Base-by-base conservation (phyloP, 2,329 filamentous ascomycete species). In the Penicillium rolfsii region DNA sequence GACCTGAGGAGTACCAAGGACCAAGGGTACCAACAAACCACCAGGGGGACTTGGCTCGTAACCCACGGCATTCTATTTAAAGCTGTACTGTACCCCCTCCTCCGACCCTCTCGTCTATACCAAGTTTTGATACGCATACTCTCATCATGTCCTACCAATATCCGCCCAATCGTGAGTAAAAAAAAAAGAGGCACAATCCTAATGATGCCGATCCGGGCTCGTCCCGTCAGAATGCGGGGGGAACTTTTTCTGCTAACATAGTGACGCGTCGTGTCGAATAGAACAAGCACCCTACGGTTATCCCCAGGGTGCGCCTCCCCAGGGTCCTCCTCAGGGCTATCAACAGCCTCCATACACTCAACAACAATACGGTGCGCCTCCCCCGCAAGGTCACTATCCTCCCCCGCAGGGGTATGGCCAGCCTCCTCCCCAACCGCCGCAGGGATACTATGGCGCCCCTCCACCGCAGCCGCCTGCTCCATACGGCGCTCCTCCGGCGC, bases 361-460 rank as follows among this genome's bases (percentile, higher is more conserved):
- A 41, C 71, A 69, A 38, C 73, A 56, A 38, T 53, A 53, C 36
- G 50, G 33, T 5, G n/a, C 50, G 30, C 58, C 64, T 63, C 64
- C 67, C 22, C 68, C 57, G 6, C 64, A 64, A 43, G 66, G 63
- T 57, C 72, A 68, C 41, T 72, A 71, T 12, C 74, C 67, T 14
- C 67, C 63, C 19, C 67, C 62, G 14, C 69, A 64, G 19, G 74
- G 74, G 8, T 78, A 79, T 57, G 76, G 76, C 36, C 75, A 76
- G 19, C 76, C 77, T 19, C 69, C 70, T 26, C 73, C 68, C 26
- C 38, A 55, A 24, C 63, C 46, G 14, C 66, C 66, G 30, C 72
- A 70, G 16, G 73, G 73, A 49, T 68, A 67, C 7, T 77, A 79
- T 59, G 76, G 76, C 41, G 74, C 75, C 22, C 76, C 78, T 40